Percentiles rank a stretch among this genome's conserved stretches.
Conservation (phyloP, 1,284 basidiomycete genomes). For the Boletus mariae region DNA sequence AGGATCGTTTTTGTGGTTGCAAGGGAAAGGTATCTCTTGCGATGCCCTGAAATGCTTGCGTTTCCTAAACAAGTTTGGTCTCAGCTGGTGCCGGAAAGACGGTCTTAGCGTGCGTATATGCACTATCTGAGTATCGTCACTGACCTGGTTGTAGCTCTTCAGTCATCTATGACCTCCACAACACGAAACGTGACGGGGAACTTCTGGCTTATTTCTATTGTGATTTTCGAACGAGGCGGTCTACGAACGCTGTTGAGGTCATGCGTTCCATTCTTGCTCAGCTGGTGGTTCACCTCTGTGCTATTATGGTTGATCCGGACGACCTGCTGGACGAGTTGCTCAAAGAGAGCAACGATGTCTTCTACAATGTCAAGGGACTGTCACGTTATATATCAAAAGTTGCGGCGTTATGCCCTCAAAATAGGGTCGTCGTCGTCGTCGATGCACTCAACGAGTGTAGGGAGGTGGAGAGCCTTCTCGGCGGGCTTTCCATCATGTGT, state of each 20-base stretch:
- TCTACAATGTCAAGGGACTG: slow-evolving; percentile 7
- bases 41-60: no score
- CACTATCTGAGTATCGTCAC: no score
- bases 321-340: slow-evolving; percentile 9
- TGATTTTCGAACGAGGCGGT: slow-evolving; percentile 8
- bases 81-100: no score
- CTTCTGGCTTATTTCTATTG: slow-evolving; percentile 16
- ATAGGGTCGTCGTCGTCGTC: slow-evolving; percentile 3
- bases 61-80: no score
- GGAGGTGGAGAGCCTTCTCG: slow-evolving; percentile 5
- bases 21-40: no score
- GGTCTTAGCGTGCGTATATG: no score
- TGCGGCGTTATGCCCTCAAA: background rate
- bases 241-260: slow-evolving; percentile 11
- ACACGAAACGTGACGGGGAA: background rate
- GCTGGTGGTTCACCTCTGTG: background rate
- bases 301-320: background rate
- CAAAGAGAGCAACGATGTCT: slow-evolving; percentile 2
- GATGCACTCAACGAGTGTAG: slow-evolving; percentile 15
- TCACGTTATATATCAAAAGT: slow-evolving; percentile 3
- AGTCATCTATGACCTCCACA: slow-evolving; percentile 6
- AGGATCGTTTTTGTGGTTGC: no score
- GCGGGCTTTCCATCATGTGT: background rate
- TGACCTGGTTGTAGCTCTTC: background rate
- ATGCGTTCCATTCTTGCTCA: slow-evolving; percentile 13